Evolutionary conservation across 495 filamentous ascomycete genomes (phyloP), one percentile per base, ranked within the genome.

Genomic region (Aspergillus olivimuriae): DNA sequence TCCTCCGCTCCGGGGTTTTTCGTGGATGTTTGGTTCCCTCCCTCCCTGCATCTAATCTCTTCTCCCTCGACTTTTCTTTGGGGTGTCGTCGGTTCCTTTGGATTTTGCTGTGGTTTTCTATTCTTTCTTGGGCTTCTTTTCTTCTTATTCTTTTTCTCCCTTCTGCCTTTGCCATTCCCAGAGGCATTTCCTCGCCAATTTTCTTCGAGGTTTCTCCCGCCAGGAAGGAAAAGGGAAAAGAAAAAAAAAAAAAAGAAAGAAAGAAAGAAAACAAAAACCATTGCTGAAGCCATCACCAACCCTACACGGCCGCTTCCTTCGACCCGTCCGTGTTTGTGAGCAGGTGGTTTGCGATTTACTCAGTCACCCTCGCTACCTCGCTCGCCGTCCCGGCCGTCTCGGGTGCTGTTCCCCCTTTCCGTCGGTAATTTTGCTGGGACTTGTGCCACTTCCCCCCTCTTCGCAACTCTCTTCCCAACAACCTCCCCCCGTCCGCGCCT

Each of bases 291-390:
- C 23, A 45, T 41, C 51, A 53, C 24, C 6, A 11, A 28, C 24
- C 24, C 24, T 53, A 60, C 48, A 58, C 58, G 51, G 51, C 49
- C 41, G 47, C 37, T 48, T 37, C 30, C 48, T 35, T 48, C 50
- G 36, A 42, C 45, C 52, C 24, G 5, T 11, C 47, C 18, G 46
- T 43, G 36, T 18, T 45, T 51, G 46, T 39, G 39, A 55, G 55
- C 50, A 47, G 55, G 48, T 47, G 30, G 35, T 23, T 57, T 51
- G 48, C 44, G 20, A 49, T 35, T 51, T 48, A 39, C 30, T 46
- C 18, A 32, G 21, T 46, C 32, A 15, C 12, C 47, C 31, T 46
- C 28, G 32, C 43, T 46, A 32, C 39, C 34, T 19, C 20, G 24
- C 41, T 17, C 46, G 49, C 51, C 42, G 44, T 44, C 51, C 51